Evolutionary conservation across 352 stramenopile species (phyloP), one percentile per base, ranked within the genome.

Genomic region (Aphanomyces invadans): DNA sequence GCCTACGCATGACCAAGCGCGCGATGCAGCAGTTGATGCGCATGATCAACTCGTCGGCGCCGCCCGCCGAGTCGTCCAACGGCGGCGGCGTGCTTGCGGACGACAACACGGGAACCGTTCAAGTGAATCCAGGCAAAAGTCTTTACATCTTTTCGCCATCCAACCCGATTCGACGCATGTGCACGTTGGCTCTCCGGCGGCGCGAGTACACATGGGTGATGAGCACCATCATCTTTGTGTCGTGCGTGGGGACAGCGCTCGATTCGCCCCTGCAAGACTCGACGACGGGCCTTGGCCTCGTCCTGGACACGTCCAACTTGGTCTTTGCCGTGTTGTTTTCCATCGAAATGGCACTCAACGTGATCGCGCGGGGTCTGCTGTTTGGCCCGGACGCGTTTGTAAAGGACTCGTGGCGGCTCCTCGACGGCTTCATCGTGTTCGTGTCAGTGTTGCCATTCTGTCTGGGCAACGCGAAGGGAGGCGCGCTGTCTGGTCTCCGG

Each of bases 351-450:
- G 65, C 86, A 17, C 71, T 93, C 44, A 97, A 97, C 69, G 83
- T 97, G 51, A 66, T 97, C 19, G 84, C 92, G 0, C 71, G 92
- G 10, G 89, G 90, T 0, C 68, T 97, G 0, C 33, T 93, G 0
- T 17, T 76, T 0, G 73, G 89, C 70, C 78, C 85, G 71, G 63
- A 68, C 3, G 69, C 88, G 26, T 98, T 98, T 64, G 45, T 97
- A 17, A 73, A 85, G 10, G 86, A 83, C 52, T 74, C 71, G 9
- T 98, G 92, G 92, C 97, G 97, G 45, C 70, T 96, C 4, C 74
- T 98, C 1, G 91, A 98, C 63, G 81, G 88, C 26, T 65, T 87
- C 5, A 96, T 97, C 53, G 90, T 97, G 0, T 61, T 96, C 21
- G 73, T 90, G 0, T 97, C 87, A 0, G 29, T 96, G 1, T 44